These are phyloP conservation scores for Quercus aquifolioides DNA, from an alignment of 306 rosid species.

Conservation along the genomic window DNA sequence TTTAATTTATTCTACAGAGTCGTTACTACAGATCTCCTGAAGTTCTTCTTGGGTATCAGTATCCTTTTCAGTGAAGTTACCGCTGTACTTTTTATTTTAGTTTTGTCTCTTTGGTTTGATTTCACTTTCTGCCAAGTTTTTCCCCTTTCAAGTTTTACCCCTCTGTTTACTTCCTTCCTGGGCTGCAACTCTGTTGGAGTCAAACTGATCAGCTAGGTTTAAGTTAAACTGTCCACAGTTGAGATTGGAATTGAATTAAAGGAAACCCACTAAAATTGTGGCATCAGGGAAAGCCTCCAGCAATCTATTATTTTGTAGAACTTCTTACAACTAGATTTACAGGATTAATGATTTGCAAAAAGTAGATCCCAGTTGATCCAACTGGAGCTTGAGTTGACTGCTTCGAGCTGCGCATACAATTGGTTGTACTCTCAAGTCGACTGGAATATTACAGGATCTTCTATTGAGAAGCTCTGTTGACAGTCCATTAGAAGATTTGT, in stretches of 20 bases:
- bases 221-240: neutral
- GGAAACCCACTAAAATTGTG: neutral
- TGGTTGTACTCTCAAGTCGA: neutral
- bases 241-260: neutral
- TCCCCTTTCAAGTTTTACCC: neutral
- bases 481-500: slow-evolving; percentile 5
- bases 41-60: slow-evolving; percentile 99
- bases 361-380: neutral
- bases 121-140: neutral
- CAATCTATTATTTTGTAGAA: neutral
- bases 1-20: slow-evolving; percentile 63
- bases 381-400: neutral
- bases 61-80: slow-evolving; percentile 54
- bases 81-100: neutral
- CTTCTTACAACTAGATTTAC: neutral
- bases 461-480: neutral
- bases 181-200: neutral
- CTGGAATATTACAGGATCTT: neutral
- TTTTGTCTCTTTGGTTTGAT: slow-evolving; percentile 1
- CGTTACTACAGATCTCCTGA: slow-evolving; percentile 99
- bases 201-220: neutral
- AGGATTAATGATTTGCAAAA: neutral
- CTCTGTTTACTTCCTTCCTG: neutral
- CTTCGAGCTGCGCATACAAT: neutral
- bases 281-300: neutral